Base-by-base conservation (phyloP, 2,329 filamentous ascomycete genomes). In the Penicillium glabrum region DNA sequence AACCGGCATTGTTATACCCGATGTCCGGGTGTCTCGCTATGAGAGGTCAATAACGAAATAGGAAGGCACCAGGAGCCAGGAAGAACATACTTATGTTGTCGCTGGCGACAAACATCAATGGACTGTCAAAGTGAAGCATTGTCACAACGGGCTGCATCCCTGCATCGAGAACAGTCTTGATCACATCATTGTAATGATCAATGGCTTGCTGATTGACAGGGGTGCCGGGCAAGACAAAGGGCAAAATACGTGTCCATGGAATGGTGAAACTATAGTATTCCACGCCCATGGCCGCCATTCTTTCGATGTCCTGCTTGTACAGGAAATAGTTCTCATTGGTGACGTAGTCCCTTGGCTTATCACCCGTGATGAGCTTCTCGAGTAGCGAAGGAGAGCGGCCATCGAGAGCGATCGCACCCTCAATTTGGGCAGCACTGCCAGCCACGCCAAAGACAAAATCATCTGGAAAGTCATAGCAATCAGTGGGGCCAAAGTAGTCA, bases 301-400 rank as follows among this genome's bases (percentile, higher is more conserved):
- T 66, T 43, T 67, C 64, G 50, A 75, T 70, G 60, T 82, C 80
- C 29, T 80, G 75, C 51, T 81, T 80, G 64, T 82, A 82, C 13
- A 78, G 67, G 51, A 78, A 81, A 58, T 82, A 82, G 51, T 81
- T 76, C 52, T 80, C 76, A 54, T 80, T 76, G 0, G 77, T 77
- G 21, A 85, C 69, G 61, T 84, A 82, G 3, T 80, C 81, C 46
- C 68, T 67, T 1, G 70, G 60, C 65, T 75, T 41, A 65, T 68
- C 66, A 13, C 67, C 61, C 10, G 66, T 63, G 45, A 69, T 61
- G 3, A 77, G 51, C 5, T 72, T 75, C 48, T 79, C 77, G 59
- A 75, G 69, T 2, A 78, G 64, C 5, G 70, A 72, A 2, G 75
- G 75, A 5, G 66, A 69, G 23, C 74, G 68, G 11, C 77, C 77